phyloP scores from a whole-genome alignment of 768 basidiomycete genomes.

The button mushroom (Agaricus bisporus) region DNA sequence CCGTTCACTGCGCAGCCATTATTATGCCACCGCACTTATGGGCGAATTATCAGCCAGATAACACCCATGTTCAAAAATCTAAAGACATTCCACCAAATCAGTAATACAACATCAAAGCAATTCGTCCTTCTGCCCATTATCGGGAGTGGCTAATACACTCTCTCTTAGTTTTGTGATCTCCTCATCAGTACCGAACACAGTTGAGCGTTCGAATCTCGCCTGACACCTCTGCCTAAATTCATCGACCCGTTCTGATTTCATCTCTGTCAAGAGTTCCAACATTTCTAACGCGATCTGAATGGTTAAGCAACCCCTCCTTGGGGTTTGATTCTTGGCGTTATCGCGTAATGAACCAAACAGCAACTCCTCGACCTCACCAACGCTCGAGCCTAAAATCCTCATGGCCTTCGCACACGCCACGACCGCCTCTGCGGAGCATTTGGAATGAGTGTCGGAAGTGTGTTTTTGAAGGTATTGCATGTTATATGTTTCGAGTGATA shows the following conservation, averaged over 20 bases:
- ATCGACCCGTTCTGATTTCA: conserved; percentile 47
- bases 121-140: background rate
- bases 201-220: conserved; percentile 51
- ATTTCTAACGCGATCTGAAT: conserved; percentile 46
- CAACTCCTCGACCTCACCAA: conserved; percentile 55
- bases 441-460: conserved; percentile 18
- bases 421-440: conserved; percentile 38
- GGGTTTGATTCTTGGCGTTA: conserved; percentile 42
- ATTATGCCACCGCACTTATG: background rate
- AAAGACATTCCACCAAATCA: too few species aligned
- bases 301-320: conserved; percentile 11
- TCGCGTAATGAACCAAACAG: conserved; percentile 34
- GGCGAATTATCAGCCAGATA: background rate
- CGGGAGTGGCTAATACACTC: conserved; percentile 15
- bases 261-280: conserved; percentile 39
- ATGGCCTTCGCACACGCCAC: conserved; percentile 61
- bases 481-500: conserved; percentile 64
- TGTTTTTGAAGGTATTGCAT: conserved; percentile 70
- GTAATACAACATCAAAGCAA: background rate
- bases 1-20: background rate
- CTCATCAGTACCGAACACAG: conserved; percentile 52
- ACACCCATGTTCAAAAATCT: background rate
- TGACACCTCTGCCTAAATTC: conserved; percentile 58
- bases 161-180: conserved; percentile 41
- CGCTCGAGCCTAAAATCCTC: conserved; percentile 36